Base-by-base conservation (phyloP, 2,329 filamentous ascomycete species). In the Sporothrix phasma region DNA sequence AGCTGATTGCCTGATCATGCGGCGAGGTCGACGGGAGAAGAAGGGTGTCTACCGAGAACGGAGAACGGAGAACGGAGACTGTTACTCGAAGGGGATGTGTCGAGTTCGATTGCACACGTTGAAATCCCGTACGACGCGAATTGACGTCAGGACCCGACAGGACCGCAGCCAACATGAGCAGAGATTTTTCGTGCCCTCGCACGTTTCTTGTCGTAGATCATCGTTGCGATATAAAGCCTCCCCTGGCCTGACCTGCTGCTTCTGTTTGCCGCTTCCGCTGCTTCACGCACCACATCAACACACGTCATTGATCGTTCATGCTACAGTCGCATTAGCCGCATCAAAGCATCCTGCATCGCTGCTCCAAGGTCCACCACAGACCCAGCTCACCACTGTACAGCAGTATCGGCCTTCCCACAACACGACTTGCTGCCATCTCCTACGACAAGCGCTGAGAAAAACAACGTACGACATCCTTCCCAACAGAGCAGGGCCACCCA, bases 401-500 rank as follows among this genome's bases (percentile, higher is more conserved):
- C n/a, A n/a, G n/a, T n/a, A 24, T 2, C 13, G 26, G 34, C 4
- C 54, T 15, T 15, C 54, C 3, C 19, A 11, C 24, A 45, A 45
- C 39, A 17, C 54, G 24, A 59, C 37, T 31, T 24, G 19, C 47
- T 31, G 24, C 47, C 26, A 8, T 51, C 15, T 26, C 26, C 29
- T 31, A 29, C 47, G 15, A 15, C 17, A 17, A 51, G 47, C 29
- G 29, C 51, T 54, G 51, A 54, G 31, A 29, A 6, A 54, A 54
- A 43, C 41, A 53, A 59, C 54, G 37, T 59, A 59, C 54, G 54
- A 59, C 54, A 59, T 59, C 54, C 54, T 59, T 59, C 39, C 39
- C 4, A 11, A 45, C 45, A 13, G 39, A 59, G 54, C 22, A 59
- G 17, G 37, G 31, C 19, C 37, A n/a, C 19, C 54, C 39, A 46